Percentiles rank a stretch among this genome's conserved stretches.
phyloP scores from a whole-genome alignment of 306 rosid species.

The Aeschynomene evenia region DNA sequence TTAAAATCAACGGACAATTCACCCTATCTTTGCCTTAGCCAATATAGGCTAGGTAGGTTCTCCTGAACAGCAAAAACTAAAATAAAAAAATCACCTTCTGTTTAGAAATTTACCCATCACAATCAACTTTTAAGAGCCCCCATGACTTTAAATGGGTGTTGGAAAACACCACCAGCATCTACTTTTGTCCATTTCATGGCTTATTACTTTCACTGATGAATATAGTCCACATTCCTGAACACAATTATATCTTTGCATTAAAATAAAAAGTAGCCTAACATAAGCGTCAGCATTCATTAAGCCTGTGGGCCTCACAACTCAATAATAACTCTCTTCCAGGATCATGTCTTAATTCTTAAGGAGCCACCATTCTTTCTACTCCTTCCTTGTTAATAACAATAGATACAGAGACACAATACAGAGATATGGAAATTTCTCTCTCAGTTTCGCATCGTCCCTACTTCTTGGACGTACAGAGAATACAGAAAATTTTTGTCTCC shows the following conservation, averaged over 20 bases:
- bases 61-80: neutral
- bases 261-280: conserved; percentile 12
- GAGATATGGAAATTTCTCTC: no score
- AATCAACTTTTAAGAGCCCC: neutral
- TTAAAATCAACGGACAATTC: neutral
- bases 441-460: no score
- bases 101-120: neutral
- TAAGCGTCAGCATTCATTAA: conserved; percentile 7
- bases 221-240: conserved; percentile 23
- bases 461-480: no score
- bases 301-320: neutral
- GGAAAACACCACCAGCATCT: conserved; percentile 13
- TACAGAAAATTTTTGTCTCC: no score
- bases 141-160: neutral
- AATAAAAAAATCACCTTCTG: neutral
- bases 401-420: no score
- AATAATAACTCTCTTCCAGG: neutral
- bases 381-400: no score
- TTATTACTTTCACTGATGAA: conserved; percentile 22
- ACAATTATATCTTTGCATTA: conserved; percentile 4
- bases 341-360: conserved; percentile 23
- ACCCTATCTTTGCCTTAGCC: neutral
- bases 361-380: conserved; percentile 9
- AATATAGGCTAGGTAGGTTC: neutral
- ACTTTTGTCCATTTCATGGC: conserved; percentile 19